Evolutionary conservation across 2,329 filamentous ascomycete genomes (phyloP).

Genomic region (Microthyrium microscopicum): DNA sequence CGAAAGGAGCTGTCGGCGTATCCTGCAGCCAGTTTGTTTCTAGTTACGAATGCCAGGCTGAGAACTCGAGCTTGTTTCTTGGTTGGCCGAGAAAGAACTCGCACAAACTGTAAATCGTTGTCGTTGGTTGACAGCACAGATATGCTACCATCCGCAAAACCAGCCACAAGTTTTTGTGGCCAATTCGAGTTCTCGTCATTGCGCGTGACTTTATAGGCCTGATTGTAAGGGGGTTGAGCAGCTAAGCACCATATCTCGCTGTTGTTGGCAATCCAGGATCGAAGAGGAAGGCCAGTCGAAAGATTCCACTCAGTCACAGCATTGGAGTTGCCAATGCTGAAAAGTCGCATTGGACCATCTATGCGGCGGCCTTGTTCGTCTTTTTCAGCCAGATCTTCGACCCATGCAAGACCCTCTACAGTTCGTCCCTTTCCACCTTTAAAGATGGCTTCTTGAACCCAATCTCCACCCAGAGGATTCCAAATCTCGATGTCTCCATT

Average conservation of each 20-base stretch:
- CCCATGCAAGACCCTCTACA: constrained; percentile 85
- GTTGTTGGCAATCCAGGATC: constrained; percentile 79
- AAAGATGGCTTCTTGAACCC: constrained; percentile 82
- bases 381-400: constrained; percentile 42
- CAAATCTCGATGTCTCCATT: constrained; percentile 97
- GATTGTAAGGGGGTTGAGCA: constrained; percentile 48
- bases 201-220: constrained; percentile 13
- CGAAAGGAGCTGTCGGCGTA: constrained; percentile 96
- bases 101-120: constrained; percentile 63
- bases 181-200: constrained; percentile 10
- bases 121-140: constrained; percentile 77
- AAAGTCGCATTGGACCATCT: constrained; percentile 53
- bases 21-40: constrained; percentile 67
- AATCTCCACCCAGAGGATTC: constrained; percentile 69
- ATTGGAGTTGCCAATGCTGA: constrained; percentile 90
- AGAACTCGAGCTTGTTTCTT: constrained; percentile 79
- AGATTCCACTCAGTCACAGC: constrained; percentile 93
- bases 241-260: constrained; percentile 95
- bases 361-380: constrained; percentile 22
- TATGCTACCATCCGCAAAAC: constrained; percentile 81
- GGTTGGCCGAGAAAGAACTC: constrained; percentile 56
- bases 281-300: constrained; percentile 55
- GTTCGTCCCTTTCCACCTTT: constrained; percentile 70
- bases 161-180: constrained; percentile 55
- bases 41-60: constrained; percentile 78